Evolutionary conservation across 345 rosid genomes (phyloP), one percentile per base, ranked within the genome.

Genomic region (Tarenaya hassleriana): DNA sequence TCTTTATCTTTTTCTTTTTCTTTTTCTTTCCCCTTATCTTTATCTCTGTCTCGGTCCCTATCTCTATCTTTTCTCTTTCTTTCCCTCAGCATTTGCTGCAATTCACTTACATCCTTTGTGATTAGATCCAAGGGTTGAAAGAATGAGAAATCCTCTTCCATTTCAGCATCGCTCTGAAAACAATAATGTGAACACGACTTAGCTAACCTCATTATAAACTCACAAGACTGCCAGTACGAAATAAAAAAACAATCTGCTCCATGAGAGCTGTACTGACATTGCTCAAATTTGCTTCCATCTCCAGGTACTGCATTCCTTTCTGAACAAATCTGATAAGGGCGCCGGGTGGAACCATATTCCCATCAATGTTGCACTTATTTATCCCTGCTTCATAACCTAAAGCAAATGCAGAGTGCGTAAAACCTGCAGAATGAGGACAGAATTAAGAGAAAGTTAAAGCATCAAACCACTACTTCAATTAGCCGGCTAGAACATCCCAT

Each of bases 91-190:
- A 92, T 76, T 48, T 81, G 80, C 44, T 73, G 85, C 69, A 92
- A 61, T 60, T 88, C 88, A 66, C 63, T 52, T 4, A 88, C 88
- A 78, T 88, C 84, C 70, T 88, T 92, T 29, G 98, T 83, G 8
- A 92, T 92, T 49, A 92, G 80, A 76, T 92, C 98, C 79, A 92
- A 66, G 1, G 98, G 98, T 73, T 92, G 90, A 66, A 92, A 74
- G 68, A 92, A 83, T 16, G 95, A 88, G 75, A 92, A 92, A 75
- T 92, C 98, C 68, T 88, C 98, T 33, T 92, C 98, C 60, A 73
- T 71, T 55, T 82, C 96, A 37, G 60, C 75, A 67, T 88, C 94
- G 46, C 71, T 66, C 98, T 92, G 84, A 60, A 37, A 5, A 24
- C 2, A 34, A 41, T 12, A 27, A 19, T 34, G 10, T 10, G 4